Conservation (phyloP, 192 early-diverging fungal genomes). For the Coemansia sp. region DNA sequence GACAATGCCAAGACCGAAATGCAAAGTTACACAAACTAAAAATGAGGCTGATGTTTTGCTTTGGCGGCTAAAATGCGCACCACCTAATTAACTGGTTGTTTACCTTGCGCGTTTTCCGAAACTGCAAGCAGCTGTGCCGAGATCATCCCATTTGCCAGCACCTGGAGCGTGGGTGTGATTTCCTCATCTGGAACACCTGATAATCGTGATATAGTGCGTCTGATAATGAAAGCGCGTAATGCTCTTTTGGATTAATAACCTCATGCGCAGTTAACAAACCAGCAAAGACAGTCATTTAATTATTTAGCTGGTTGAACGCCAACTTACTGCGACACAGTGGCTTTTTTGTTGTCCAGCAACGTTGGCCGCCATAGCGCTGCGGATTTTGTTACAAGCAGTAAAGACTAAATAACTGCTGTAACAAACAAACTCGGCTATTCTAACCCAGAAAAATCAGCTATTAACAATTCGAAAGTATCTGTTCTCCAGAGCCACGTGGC, state of each 20-base stretch:
- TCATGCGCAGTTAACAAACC: not conserved
- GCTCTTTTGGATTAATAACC: not conserved
- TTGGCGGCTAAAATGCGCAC: too few species aligned
- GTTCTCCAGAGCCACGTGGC: not conserved
- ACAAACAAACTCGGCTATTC: not conserved
- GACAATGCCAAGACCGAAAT: too few species aligned
- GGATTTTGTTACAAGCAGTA: not conserved
- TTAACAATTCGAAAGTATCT: not conserved
- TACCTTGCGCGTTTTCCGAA: too few species aligned
- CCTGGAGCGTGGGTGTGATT: too few species aligned
- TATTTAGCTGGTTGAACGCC: not conserved
- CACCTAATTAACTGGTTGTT: too few species aligned
- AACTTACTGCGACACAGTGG: not conserved
- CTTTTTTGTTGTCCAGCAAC: not conserved
- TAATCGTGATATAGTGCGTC: not conserved
- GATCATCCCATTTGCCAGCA: not conserved
- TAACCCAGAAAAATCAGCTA: not conserved
- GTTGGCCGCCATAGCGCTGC: not conserved
- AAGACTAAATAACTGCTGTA: not conserved
- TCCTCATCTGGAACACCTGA: too few species aligned
- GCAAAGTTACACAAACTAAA: too few species aligned
- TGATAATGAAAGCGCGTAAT: not conserved
- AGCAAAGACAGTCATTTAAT: not conserved
- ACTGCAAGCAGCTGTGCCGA: not conserved
- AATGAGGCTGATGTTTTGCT: too few species aligned